Percentiles rank a stretch among this genome's conserved stretches.
Conservation (phyloP, 305 asterid species). For the Salvia sclarea region DNA sequence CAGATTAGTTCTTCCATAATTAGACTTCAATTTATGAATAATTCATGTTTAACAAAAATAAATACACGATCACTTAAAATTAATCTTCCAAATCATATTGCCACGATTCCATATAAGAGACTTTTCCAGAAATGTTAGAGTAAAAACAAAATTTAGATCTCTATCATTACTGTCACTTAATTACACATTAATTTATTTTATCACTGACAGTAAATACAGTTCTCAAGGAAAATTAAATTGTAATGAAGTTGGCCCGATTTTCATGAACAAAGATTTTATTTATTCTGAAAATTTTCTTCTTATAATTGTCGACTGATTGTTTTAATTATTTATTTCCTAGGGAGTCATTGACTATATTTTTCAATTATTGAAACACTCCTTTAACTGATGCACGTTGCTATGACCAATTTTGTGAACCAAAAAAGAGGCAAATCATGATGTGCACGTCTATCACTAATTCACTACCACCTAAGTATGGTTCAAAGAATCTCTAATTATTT, state of each 20-base stretch:
- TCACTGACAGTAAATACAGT: background rate
- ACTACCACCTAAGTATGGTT: constrained; percentile 20
- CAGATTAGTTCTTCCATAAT: no score
- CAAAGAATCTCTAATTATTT: background rate
- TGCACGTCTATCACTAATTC: constrained; percentile 35
- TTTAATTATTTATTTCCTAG: background rate
- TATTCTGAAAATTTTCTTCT: background rate
- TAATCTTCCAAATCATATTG: no score
- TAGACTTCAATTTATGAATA: background rate
- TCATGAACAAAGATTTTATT: background rate
- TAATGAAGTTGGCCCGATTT: background rate
- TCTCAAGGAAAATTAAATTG: background rate
- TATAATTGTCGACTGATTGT: background rate
- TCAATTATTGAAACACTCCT: constrained; percentile 18
- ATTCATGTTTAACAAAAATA: background rate
- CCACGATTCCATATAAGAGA: no score
- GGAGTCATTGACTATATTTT: constrained; percentile 17
- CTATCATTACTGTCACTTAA: constrained; percentile 12
- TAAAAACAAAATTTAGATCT: background rate
- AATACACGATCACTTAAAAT: background rate
- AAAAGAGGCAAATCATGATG: constrained; percentile 30
- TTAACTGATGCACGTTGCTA: constrained; percentile 34
- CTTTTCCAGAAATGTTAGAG: background rate
- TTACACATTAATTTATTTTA: background rate
- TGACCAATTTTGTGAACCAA: constrained; percentile 11